Percentiles rank a stretch among this genome's conserved stretches.
Evolutionary conservation across 768 basidiomycete species (phyloP).

Genomic region (Suillus paluster): DNA sequence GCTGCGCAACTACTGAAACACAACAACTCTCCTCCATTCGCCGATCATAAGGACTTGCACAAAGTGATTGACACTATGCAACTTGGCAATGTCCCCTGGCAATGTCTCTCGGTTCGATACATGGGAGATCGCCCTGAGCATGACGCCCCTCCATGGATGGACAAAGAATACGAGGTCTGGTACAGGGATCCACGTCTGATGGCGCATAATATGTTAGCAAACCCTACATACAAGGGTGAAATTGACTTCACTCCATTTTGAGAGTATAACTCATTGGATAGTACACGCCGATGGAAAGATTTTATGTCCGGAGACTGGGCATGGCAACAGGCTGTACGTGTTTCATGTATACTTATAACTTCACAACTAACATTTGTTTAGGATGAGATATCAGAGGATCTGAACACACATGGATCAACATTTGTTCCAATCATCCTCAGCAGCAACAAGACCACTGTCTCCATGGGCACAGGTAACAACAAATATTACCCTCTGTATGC

Average conservation of each 20-base stretch:
- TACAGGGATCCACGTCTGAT: too few species aligned
- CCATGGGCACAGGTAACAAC: conserved; percentile 15
- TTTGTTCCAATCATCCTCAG: conserved; percentile 17
- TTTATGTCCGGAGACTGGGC: too few species aligned
- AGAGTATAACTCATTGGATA: too few species aligned
- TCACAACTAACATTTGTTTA: too few species aligned
- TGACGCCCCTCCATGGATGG: conserved; percentile 24
- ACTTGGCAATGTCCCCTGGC: conserved; percentile 35
- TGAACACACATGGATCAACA: conserved; percentile 12
- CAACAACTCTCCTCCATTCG: conserved; percentile 26
- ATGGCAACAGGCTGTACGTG: too few species aligned
- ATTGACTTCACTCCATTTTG: too few species aligned
- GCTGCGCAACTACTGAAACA: conserved; percentile 13
- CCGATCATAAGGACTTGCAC: conserved; percentile 23
- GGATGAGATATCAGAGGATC: background rate
- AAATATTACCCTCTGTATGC: conserved; percentile 17
- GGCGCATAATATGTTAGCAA: too few species aligned
- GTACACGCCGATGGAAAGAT: too few species aligned
- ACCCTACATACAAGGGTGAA: too few species aligned
- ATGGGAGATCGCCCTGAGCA: conserved; percentile 17
- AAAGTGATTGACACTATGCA: conserved; percentile 28
- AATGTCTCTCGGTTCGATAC: conserved; percentile 25
- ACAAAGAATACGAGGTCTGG: too few species aligned
- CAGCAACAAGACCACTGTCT: conserved; percentile 18
- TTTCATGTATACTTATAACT: too few species aligned